phyloP scores from a whole-genome alignment of 345 rosid species.

The Brassica carinata region DNA sequence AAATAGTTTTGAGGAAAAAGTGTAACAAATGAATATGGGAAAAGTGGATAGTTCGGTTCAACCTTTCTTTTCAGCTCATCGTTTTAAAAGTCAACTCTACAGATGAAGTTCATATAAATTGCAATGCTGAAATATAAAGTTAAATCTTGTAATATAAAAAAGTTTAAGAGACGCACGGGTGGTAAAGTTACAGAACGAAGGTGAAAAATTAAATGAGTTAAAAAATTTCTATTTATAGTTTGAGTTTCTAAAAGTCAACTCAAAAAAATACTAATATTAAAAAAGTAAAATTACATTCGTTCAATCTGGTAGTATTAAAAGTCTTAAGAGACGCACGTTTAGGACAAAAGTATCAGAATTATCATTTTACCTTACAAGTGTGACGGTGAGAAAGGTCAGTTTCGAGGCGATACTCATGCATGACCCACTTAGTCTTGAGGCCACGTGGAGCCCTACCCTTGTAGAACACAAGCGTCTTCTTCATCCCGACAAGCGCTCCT shows the following conservation, averaged over 20 bases:
- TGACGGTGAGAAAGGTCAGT: constrained; percentile 76
- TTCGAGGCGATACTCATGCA: constrained; percentile 94
- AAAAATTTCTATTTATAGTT: neutral
- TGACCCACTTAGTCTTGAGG: constrained; percentile 91
- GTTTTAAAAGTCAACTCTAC: constrained; percentile 33
- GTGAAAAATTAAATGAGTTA: neutral
- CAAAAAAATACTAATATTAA: neutral
- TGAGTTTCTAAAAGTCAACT: constrained; percentile 19
- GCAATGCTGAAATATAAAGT: neutral
- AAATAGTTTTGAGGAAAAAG: neutral
- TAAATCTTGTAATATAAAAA: neutral
- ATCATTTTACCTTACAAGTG: constrained; percentile 68
- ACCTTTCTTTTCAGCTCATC: constrained; percentile 16
- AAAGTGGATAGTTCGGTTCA: constrained; percentile 20
- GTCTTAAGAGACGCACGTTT: constrained; percentile 12
- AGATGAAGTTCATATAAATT: neutral
- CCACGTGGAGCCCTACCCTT: constrained; percentile 91
- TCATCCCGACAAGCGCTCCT: constrained; percentile 79
- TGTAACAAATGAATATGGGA: neutral
- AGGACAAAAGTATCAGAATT: neutral
- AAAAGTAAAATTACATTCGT: neutral
- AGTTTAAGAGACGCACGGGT: neutral
- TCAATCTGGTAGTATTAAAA: neutral
- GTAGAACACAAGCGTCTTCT: constrained; percentile 85
- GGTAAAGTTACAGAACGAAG: constrained; percentile 8